Conservation (phyloP, 2,329 filamentous ascomycete species). For the Pyricularia sp. region DNA sequence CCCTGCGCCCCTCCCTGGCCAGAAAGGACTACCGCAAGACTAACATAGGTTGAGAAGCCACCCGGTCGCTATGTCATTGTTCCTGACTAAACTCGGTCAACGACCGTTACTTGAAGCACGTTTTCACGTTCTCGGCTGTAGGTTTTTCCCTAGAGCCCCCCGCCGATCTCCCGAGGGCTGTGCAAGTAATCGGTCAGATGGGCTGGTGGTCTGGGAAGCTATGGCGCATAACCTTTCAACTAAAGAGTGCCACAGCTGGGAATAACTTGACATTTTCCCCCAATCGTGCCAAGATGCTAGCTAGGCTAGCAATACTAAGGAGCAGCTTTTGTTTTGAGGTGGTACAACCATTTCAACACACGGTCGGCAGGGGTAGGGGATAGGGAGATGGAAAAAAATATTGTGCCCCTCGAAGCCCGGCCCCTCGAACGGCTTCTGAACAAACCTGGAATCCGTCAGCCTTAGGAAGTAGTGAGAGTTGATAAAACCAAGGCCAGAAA, state of each 20-base stretch:
- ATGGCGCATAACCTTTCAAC: background rate
- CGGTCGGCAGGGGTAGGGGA: background rate
- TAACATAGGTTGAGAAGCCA: background rate
- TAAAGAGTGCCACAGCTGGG: background rate
- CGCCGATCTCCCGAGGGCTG: background rate
- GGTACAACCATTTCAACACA: background rate
- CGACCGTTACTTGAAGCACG: background rate
- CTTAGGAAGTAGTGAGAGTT: background rate
- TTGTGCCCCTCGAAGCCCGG: background rate
- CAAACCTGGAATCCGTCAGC: background rate
- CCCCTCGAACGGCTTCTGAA: background rate
- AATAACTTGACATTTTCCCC: background rate
- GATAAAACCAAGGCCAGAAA: background rate
- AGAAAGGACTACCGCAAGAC: background rate
- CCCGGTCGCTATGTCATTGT: background rate
- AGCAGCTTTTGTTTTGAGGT: background rate
- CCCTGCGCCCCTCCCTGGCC: background rate
- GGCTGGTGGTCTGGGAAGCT: background rate
- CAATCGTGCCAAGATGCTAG: background rate
- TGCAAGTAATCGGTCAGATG: background rate
- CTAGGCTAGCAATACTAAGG: background rate
- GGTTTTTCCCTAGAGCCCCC: background rate
- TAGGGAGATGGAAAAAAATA: background rate
- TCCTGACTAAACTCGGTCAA: background rate
- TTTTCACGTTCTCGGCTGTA: background rate